phyloP scores from a whole-genome alignment of 345 rosid species.

The Euphorbia pulcherrima region DNA sequence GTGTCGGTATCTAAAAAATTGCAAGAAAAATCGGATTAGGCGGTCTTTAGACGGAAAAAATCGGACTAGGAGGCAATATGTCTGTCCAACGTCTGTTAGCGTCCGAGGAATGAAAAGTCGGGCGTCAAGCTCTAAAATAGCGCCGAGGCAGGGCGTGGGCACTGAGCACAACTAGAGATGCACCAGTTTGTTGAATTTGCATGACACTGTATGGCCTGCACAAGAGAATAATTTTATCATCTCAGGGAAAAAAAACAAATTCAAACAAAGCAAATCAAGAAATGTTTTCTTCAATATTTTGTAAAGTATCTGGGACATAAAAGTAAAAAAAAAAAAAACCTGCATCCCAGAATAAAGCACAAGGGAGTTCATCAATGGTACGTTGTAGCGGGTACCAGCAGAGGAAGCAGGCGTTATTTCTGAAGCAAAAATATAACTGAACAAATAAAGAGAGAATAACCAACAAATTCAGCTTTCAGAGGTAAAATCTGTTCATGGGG shows the following conservation, averaged over 20 bases:
- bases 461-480: not conserved
- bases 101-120: too few species aligned
- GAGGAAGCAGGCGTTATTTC: conserved; percentile 38
- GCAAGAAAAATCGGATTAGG: too few species aligned
- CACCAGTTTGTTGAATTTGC: conserved; percentile 51
- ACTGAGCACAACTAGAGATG: conserved; percentile 35
- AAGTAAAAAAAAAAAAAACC: conserved; percentile 35
- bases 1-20: too few species aligned
- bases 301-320: not conserved
- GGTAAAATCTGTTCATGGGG: not conserved
- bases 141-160: too few species aligned
- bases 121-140: too few species aligned
- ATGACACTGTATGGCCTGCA: conserved; percentile 69
- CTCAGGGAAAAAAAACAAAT: not conserved
- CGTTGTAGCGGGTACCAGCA: conserved; percentile 86
- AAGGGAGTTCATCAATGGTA: conserved; percentile 87
- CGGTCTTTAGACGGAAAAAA: too few species aligned
- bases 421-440: not conserved
- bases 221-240: conserved; percentile 10
- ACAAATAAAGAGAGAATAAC: not conserved
- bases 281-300: not conserved
- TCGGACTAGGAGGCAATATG: too few species aligned
- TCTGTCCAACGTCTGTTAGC: too few species aligned
- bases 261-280: not conserved
- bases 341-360: conserved; percentile 99